phyloP scores from a whole-genome alignment of 768 basidiomycete species.

The Auriscalpium orientale region DNA sequence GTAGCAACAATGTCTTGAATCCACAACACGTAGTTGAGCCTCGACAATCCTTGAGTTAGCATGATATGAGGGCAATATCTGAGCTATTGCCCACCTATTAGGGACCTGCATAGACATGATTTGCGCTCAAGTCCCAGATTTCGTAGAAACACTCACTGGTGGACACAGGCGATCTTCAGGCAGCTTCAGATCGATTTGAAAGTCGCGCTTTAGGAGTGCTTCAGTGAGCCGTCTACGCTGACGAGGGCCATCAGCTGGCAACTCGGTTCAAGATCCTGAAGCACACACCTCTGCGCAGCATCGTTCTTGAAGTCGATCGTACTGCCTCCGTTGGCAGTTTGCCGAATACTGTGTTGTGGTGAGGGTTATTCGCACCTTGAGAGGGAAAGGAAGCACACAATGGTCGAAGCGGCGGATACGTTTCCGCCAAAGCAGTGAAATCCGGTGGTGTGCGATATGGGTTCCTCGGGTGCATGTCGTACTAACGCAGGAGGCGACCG shows the following conservation, averaged over 20 bases:
- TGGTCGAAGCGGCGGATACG: conserved; percentile 47
- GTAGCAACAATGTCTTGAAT: conserved; percentile 57
- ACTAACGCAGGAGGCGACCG: no score
- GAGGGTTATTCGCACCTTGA: not conserved
- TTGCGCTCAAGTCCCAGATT: not conserved
- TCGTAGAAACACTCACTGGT: conserved; percentile 45
- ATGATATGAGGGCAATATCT: not conserved
- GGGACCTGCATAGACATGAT: conserved; percentile 44
- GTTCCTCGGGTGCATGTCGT: conserved; percentile 40
- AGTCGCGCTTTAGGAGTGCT: conserved; percentile 71
- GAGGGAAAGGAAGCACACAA: conserved; percentile 34
- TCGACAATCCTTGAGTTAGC: conserved; percentile 19
- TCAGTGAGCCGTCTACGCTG: conserved; percentile 63
- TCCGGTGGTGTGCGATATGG: conserved; percentile 42
- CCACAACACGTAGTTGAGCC: conserved; percentile 86
- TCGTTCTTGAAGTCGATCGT: conserved; percentile 73
- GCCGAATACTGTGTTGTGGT: conserved; percentile 18
- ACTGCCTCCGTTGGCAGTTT: conserved; percentile 13
- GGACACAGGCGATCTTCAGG: conserved; percentile 78
- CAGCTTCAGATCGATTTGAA: conserved; percentile 50
- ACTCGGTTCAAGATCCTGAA: not conserved
- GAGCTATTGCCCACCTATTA: conserved; percentile 43
- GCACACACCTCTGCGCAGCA: conserved; percentile 54
- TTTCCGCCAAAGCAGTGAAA: conserved; percentile 49
- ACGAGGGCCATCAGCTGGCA: conserved; percentile 1